Base-by-base conservation (phyloP, 106 monocot species). In the Phalaenopsis aphrodite region DNA sequence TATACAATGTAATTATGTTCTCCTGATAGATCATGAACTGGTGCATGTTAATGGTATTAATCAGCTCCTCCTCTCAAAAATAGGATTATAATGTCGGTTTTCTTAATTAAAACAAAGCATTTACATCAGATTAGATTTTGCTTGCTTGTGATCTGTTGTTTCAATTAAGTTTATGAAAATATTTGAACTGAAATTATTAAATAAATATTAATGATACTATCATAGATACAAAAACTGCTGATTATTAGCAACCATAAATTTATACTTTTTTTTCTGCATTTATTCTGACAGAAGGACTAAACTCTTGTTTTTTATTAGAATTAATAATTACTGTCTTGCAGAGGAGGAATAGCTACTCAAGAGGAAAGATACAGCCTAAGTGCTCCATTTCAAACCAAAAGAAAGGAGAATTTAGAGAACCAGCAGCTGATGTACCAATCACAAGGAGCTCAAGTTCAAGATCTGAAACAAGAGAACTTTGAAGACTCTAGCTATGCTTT, bases 291-390 rank as follows among this genome's bases (percentile, higher is more conserved):
- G 12, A 69, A 69, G 38, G 30, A 61, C 1, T 61, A 21, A 21
- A 10, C 4, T 61, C n/a, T 21, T 21, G 21, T 5, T 11, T 39
- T 37, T 37, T 38, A 69, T 39, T 69, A 39, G 18, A 37, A 69
- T 39, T 30, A 39, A 43, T 71, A 12, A 37, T 71, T 38, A 30
- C 39, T 5, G 5, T 74, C 43, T 41, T 74, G 37, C 79, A 92
- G 94, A 30, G 90, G 87, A 57, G 90, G 90, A 78, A 41, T 88
- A 48, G 77, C 85, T 21, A 88, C 75, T 18, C 91, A 91, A 69
- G 90, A 90, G 30, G 87, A 87, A 18, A 83, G 80, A 49, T 84
- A 76, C 55, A 85, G 76, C 30, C 75, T 85, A 41, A 37, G 41
- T 30, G 58, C 85, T 42, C 49, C 85, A 55, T 83, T 84, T 73